Evolutionary conservation across 441 rosid species (phyloP).

Genomic region (Euphorbia celastroides): DNA sequence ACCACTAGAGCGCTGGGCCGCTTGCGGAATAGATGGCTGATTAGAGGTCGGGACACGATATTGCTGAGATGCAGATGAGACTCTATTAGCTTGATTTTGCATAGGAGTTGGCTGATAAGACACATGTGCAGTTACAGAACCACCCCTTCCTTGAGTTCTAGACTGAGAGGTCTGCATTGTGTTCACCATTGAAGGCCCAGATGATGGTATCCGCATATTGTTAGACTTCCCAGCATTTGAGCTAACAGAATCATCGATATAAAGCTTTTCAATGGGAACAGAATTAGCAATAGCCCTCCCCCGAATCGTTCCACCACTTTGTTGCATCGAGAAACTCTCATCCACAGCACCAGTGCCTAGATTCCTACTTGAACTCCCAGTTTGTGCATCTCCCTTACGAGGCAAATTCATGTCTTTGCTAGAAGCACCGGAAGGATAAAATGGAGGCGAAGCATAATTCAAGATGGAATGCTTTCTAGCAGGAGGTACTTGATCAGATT

Average conservation of each 20-base stretch:
- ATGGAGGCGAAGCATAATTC: constrained; percentile 97
- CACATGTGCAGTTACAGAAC: constrained; percentile 42
- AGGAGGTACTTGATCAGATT: constrained; percentile 35
- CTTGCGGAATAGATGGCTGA: constrained; percentile 44
- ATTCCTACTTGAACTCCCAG: constrained; percentile 41
- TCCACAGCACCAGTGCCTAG: constrained; percentile 28
- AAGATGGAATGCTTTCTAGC: constrained; percentile 62
- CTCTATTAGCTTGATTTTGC: constrained; percentile 43
- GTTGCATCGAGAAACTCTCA: constrained; percentile 33
- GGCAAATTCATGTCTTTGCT: constrained; percentile 39
- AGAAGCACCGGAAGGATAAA: constrained; percentile 83
- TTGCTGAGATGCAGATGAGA: constrained; percentile 41
- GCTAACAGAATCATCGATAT: constrained; percentile 42
- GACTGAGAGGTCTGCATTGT: constrained; percentile 43
- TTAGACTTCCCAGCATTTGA: constrained; percentile 44
- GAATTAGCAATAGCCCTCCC: constrained; percentile 51
- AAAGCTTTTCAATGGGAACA: constrained; percentile 49
- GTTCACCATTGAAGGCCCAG: constrained; percentile 34
- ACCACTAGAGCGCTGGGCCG: constrained; percentile 44
- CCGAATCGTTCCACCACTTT: constrained; percentile 26
- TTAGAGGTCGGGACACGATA: constrained; percentile 39
- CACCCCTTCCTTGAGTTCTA: constrained; percentile 56
- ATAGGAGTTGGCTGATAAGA: constrained; percentile 38
- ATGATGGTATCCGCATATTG: constrained; percentile 29
- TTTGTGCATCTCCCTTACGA: constrained; percentile 53